Evolutionary conservation across 106 monocot species (phyloP).

Genomic region (Alisma plantagoaquatica): DNA sequence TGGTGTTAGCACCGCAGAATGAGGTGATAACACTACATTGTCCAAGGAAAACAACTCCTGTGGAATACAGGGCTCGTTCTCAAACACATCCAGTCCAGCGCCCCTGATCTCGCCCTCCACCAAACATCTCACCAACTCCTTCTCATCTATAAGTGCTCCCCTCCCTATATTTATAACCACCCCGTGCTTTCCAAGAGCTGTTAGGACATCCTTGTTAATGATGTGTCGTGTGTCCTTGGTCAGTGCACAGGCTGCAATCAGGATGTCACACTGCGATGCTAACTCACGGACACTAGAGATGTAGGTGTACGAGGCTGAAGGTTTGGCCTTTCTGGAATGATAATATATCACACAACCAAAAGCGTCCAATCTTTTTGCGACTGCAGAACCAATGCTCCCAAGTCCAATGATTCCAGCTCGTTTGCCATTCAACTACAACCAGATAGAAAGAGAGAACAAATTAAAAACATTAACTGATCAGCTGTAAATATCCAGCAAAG

Average conservation of each 20-base stretch:
- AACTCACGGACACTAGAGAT: constrained; percentile 12
- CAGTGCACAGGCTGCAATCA: constrained; percentile 38
- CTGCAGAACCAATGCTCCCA: constrained; percentile 43
- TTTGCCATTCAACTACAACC: constrained; percentile 13
- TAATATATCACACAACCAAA: constrained; percentile 18
- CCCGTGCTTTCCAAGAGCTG: constrained; percentile 47
- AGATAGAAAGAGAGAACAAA: no score
- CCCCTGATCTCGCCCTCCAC: constrained; percentile 37
- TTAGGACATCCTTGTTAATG: constrained; percentile 40
- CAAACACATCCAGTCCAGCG: constrained; percentile 73
- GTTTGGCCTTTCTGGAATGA: neutral
- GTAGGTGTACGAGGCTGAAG: constrained; percentile 2
- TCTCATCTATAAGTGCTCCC: constrained; percentile 10
- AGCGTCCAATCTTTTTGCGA: constrained; percentile 51
- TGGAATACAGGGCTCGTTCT: constrained; percentile 44
- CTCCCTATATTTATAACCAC: constrained; percentile 19
- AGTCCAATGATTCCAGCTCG: constrained; percentile 9
- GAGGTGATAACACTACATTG: constrained; percentile 53
- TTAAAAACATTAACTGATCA: no score
- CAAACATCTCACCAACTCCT: constrained; percentile 9
- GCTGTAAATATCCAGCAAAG: no score
- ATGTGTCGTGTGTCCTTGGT: constrained; percentile 54
- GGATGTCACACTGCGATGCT: constrained; percentile 32
- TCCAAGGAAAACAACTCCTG: constrained; percentile 36
- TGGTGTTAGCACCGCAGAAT: constrained; percentile 26